Base-by-base conservation (phyloP, 257 asterid genomes). In the Parsonsia alboflavescens region DNA sequence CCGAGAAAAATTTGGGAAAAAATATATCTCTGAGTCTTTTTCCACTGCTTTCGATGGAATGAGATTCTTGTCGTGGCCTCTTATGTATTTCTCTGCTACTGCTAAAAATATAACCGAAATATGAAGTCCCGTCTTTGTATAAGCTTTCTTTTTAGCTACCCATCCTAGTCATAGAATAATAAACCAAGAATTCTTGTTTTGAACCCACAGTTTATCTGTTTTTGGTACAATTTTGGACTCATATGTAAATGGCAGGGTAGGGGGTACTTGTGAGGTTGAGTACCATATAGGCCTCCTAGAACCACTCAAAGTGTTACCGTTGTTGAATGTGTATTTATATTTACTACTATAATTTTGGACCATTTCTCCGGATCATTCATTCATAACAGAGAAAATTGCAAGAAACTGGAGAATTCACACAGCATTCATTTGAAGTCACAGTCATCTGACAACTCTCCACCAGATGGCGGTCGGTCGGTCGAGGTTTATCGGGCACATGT, bases 371-470 rank as follows among this genome's bases (percentile, higher is more conserved):
- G 36, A 48, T n/a, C n/a, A n/a, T n/a, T 46, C 58, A 46, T 42
- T 26, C 73, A 48, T 28, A 49, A 44, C 10, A 8, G 50, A 10
- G 30, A 48, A 69, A 69, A 68, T 7, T 0, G 58, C 42, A 45
- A 68, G 52, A n/a, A 68, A 68, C 58, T 13, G 42, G 52, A 68
- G 42, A 26, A 69, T 69, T 48, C 9, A 42, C 9, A 42, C 46
- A 42, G 46, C 24, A 68, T 68, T 46, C 59, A 54, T 54, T n/a
- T 8, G 24, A 66, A 42, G 78, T 75, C 78, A 46, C 56, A 15
- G 21, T 75, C 78, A 53, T 42, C 73, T 66, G 78, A 66, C 78
- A 66, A 36, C 22, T 45, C 22, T 45, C 17, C 33, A 13, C 6
- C 44, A 44, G 1, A 56, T 22, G 54, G 28, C 36, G 50, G 50